Evolutionary conservation across 148 eudicot species (phyloP).

Genomic region (Hydrangea macrophylla): DNA sequence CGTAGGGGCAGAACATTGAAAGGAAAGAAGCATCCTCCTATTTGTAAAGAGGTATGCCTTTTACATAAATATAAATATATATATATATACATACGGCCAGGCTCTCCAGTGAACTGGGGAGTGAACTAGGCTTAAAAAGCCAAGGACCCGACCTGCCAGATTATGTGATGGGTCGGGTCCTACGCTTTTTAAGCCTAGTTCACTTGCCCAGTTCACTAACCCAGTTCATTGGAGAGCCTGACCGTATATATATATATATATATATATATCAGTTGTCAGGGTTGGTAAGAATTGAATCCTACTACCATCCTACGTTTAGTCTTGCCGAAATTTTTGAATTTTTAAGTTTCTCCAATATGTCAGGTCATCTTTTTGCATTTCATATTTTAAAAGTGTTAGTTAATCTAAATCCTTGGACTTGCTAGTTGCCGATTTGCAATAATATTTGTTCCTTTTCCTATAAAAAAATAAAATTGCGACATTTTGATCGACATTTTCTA

Average conservation of each 20-base stretch:
- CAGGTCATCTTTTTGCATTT: background rate
- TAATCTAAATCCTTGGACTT: background rate
- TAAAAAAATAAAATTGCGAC: background rate
- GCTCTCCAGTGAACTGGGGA: too few relatives aligned
- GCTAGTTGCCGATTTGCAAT: background rate
- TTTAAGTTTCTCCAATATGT: background rate
- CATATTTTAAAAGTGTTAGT: background rate
- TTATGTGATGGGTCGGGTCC: too few relatives aligned
- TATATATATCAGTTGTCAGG: too few relatives aligned
- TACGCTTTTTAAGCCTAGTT: too few relatives aligned
- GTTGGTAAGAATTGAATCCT: background rate
- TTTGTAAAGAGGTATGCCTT: constrained; percentile 64
- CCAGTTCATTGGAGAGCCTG: too few relatives aligned
- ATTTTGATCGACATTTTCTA: background rate
- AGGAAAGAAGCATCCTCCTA: constrained; percentile 73
- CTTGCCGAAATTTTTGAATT: background rate
- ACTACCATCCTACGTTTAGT: background rate
- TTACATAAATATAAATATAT: too few relatives aligned
- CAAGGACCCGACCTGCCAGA: too few relatives aligned
- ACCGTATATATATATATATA: too few relatives aligned
- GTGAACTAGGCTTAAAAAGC: too few relatives aligned
- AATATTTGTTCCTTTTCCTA: too few relatives aligned
- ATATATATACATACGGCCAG: too few relatives aligned
- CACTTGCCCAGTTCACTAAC: too few relatives aligned
- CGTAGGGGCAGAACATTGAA: constrained; percentile 63